A percentile compares a stretch with the other conserved stretches of the same genome.
These are phyloP conservation scores for Neobulgaria alba DNA, from an alignment of 2,329 filamentous ascomycete species.

Conservation along the genomic window DNA sequence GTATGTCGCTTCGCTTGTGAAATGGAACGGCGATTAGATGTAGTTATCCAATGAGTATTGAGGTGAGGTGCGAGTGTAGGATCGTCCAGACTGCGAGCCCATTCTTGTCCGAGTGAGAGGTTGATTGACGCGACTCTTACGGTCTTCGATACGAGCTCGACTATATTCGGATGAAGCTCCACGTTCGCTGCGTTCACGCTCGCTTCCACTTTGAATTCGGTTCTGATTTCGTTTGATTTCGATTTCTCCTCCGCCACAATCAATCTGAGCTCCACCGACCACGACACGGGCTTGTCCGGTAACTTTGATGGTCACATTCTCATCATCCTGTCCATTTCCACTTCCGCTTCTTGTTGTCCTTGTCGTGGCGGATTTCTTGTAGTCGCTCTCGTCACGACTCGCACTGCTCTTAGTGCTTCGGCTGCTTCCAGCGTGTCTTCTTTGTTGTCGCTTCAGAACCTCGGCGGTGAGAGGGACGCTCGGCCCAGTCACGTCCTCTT, in stretches of 20 bases:
- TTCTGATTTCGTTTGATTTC: conserved; percentile 39
- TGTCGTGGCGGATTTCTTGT: conserved; percentile 51
- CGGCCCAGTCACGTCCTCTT: conserved; percentile 38
- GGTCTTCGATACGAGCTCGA: not conserved
- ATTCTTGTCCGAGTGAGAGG: not conserved
- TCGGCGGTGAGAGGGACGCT: conserved; percentile 46
- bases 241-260: conserved; percentile 50
- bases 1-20: not conserved
- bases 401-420: conserved; percentile 50
- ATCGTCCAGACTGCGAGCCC: not conserved
- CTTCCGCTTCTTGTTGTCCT: conserved; percentile 40
- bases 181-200: no score
- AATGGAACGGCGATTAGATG: not conserved
- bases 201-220: conserved; percentile 37
- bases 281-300: conserved; percentile 47
- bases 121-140: not conserved
- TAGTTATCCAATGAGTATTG: not conserved
- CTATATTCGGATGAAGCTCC: not conserved
- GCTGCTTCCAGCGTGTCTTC: conserved; percentile 38
- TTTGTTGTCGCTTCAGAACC: conserved; percentile 37
- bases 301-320: conserved; percentile 55
- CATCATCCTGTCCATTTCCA: conserved; percentile 41
- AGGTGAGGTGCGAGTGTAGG: not conserved
- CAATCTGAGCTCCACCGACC: conserved; percentile 48
- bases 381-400: conserved; percentile 57